These are phyloP conservation scores for Trypanosomatidae sp. DNA, from an alignment of 208 protist species.

Conservation along the genomic window DNA sequence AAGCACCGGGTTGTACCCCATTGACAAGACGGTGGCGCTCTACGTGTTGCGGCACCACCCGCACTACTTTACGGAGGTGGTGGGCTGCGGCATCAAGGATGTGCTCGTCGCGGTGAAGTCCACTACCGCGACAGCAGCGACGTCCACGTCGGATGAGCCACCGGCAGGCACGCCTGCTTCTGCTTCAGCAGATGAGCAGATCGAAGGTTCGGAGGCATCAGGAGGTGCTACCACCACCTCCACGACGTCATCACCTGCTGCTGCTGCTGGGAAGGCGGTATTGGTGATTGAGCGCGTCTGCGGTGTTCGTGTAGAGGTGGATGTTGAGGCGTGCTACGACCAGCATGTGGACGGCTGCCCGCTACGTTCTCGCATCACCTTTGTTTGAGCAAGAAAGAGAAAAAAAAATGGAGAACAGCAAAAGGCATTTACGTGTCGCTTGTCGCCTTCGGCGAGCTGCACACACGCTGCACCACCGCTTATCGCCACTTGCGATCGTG, in stretches of 20 bases:
- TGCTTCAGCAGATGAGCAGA: neutral
- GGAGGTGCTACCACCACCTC: neutral
- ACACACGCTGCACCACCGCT: too few relatives aligned
- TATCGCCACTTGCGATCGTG: too few relatives aligned
- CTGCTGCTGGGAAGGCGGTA: neutral
- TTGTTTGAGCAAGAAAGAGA: too few relatives aligned
- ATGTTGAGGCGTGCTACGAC: conserved; percentile 44
- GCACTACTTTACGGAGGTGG: conserved; percentile 50
- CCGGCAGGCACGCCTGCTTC: neutral
- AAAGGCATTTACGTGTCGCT: too few relatives aligned
- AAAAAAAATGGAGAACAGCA: too few relatives aligned
- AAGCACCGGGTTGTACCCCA: conserved; percentile 48
- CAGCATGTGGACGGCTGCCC: conserved; percentile 7
- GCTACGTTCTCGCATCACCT: conserved; percentile 14
- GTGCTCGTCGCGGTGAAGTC: too few relatives aligned
- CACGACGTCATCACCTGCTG: neutral
- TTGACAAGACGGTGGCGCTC: conserved; percentile 41
- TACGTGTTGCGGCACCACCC: conserved; percentile 73
- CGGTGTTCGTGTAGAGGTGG: conserved; percentile 30
- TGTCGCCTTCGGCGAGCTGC: too few relatives aligned
- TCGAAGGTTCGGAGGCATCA: too few relatives aligned
- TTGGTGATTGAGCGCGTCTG: conserved; percentile 45
- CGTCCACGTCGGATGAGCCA: neutral
- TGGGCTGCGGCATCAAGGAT: conserved; percentile 61
- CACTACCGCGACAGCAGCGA: conserved; percentile 24